Conservation (phyloP, 208 protist species). For the Trypanosoma congolense region DNA sequence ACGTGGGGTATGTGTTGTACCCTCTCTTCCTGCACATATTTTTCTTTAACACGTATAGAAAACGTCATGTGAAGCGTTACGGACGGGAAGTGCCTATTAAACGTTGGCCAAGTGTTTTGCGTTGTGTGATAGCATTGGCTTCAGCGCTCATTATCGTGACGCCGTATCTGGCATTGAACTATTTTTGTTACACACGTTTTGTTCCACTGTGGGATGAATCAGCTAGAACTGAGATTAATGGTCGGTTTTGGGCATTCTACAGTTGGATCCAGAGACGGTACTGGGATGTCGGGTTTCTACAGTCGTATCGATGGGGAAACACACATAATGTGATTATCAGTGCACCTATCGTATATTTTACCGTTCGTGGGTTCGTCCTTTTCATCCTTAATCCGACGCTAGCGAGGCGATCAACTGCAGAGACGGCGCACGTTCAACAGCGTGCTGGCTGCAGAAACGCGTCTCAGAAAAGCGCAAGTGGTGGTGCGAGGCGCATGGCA, state of each 20-base stretch:
- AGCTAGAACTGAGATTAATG: slow-evolving; percentile 16
- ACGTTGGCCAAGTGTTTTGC: slow-evolving; percentile 34
- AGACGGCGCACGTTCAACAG: background rate
- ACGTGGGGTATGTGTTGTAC: slow-evolving; percentile 57
- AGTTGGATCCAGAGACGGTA: slow-evolving; percentile 65
- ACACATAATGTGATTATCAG: slow-evolving; percentile 63
- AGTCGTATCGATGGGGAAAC: slow-evolving; percentile 54
- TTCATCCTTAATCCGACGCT: slow-evolving; percentile 26
- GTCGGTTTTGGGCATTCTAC: slow-evolving; percentile 59
- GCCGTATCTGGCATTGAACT: slow-evolving; percentile 57
- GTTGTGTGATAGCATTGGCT: slow-evolving; percentile 33
- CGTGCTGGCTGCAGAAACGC: background rate
- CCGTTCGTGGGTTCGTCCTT: slow-evolving; percentile 17
- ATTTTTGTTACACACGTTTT: slow-evolving; percentile 48
- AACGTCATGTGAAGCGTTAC: slow-evolving; percentile 12
- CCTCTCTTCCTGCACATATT: slow-evolving; percentile 48
- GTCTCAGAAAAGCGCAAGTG: too few relatives aligned
- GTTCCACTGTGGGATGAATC: slow-evolving; percentile 25
- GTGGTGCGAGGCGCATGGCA: background rate
- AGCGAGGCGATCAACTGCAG: background rate
- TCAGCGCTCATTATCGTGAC: slow-evolving; percentile 31
- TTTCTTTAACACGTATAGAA: slow-evolving; percentile 27
- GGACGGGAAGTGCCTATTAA: slow-evolving; percentile 1
- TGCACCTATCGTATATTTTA: slow-evolving; percentile 37
- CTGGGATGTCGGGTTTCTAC: slow-evolving; percentile 68